Base-by-base conservation (phyloP, 768 basidiomycete species). In the Podaxis carcinomalis region DNA sequence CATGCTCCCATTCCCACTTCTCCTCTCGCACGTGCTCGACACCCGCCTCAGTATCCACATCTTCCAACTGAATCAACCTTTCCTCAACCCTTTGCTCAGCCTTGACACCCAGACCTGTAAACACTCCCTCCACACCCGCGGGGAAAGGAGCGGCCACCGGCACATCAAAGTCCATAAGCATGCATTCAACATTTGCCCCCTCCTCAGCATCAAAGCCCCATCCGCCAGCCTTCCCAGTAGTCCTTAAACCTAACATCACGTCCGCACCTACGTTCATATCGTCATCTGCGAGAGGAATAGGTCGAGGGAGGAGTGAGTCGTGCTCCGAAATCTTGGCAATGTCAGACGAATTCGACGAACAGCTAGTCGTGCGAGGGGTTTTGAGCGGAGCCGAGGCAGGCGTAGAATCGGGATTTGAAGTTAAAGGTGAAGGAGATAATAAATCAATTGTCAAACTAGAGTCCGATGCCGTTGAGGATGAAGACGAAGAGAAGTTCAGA, bases 1-100 rank as follows among this genome's bases (percentile, higher is more conserved):
- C 62, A 50, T 19, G 28, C 57, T 62, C 56, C 56, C 49, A 62
- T 25, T 44, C 56, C 62, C 62, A 62, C 36, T 27, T 35, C 3
- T 57, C 56, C 49, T 36, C 27, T 16, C 2, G 27, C 14, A 36
- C 25, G 28, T 32, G 50, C 56, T 53, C 60, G 5, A 37, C 21
- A 23, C 14, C 36, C 11, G 23, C 21, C 40, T 51, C 16, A 9
- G 14, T 16, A 35, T 44, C 23, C 35, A n/a, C 47, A 7, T 57
- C 50, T 4, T 56, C 51, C 14, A 50, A 5, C 14, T 52, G 50
- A 52, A 44, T 44, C 42, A 60, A 35, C 51, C n/a, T 44, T 27
- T 51, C n/a, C 19, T 53, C 59, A n/a, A 19, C 28, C 32, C 19
- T 16, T 13, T 51, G 25, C 10, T 23, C 35, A n/a, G 21, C 25